Percentiles rank a stretch among this genome's conserved stretches.
Conservation (phyloP, 176 grass and related monocot genomes). For the Oryza meridionalis region DNA sequence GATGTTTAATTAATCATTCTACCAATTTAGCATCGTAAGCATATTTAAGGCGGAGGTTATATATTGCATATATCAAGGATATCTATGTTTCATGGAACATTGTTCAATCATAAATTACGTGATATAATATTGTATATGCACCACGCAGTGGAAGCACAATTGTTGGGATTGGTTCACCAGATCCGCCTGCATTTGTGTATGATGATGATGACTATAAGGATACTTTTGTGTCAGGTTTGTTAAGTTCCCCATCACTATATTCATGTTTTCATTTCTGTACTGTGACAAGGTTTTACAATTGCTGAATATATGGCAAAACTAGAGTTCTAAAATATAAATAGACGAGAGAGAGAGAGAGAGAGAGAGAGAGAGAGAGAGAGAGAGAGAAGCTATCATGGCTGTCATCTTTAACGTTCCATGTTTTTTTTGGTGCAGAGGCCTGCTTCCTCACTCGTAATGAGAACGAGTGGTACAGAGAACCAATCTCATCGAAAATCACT, state of each 20-base stretch:
- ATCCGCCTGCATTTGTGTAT: conserved; percentile 88
- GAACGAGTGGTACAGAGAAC: conserved; percentile 91
- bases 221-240: conserved; percentile 90
- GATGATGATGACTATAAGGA: conserved; percentile 96
- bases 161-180: conserved; percentile 86
- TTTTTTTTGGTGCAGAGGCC: conserved; percentile 63
- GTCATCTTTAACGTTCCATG: not conserved
- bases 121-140: conserved; percentile 7
- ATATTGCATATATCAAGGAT: not conserved
- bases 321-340: not conserved
- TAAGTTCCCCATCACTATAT: not conserved
- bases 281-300: not conserved
- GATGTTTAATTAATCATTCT: not conserved
- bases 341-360: not conserved
- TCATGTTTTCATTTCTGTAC: not conserved
- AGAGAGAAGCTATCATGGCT: not conserved
- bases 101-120: not conserved
- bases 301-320: not conserved
- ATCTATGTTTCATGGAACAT: not conserved
- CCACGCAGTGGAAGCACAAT: conserved; percentile 92
- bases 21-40: not conserved
- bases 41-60: not conserved
- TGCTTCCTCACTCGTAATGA: conserved; percentile 75
- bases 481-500: conserved; percentile 52
- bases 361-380: not conserved